A percentile compares a stretch with the other conserved stretches of the same genome.
Evolutionary conservation across 1,139 yeast genomes (phyloP).

Genomic region (Lodderomyces metapsilosis): DNA sequence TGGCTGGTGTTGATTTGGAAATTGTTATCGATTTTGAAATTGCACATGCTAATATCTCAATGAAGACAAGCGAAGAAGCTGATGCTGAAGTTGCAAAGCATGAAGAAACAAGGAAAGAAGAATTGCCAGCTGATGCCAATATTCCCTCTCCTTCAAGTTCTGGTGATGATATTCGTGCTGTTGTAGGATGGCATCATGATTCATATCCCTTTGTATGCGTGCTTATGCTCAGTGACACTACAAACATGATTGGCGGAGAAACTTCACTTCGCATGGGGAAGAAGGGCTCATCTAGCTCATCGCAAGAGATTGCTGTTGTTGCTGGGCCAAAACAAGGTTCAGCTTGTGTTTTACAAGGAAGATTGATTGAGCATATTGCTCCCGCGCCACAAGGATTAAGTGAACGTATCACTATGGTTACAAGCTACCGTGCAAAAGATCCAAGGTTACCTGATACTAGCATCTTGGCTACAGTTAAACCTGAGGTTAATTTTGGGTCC

Average conservation of each 20-base stretch:
- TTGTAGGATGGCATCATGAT: constrained; percentile 60
- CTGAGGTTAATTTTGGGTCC: constrained; percentile 37
- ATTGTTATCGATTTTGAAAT: constrained; percentile 54
- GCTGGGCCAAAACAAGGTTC: constrained; percentile 54
- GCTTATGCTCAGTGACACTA: constrained; percentile 56
- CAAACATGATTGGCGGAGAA: constrained; percentile 59
- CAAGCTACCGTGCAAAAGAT: constrained; percentile 36
- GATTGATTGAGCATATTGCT: constrained; percentile 55
- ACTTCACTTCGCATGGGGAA: constrained; percentile 44
- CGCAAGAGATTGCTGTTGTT: constrained; percentile 36
- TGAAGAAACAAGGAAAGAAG: constrained; percentile 3
- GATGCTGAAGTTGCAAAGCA: constrained; percentile 16
- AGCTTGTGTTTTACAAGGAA: constrained; percentile 57
- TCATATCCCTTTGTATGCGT: constrained; percentile 65
- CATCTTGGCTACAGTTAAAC: constrained; percentile 36
- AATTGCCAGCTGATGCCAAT: constrained; percentile 13
- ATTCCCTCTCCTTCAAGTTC: constrained; percentile 17
- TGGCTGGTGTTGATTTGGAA: constrained; percentile 58
- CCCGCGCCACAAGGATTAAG: constrained; percentile 50
- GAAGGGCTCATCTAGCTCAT: constrained; percentile 26
- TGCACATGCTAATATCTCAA: constrained; percentile 49
- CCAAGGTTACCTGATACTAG: constrained; percentile 27
- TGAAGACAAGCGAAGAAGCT: constrained; percentile 28
- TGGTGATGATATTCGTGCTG: constrained; percentile 45
- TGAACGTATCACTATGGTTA: constrained; percentile 56